Conservation (phyloP, 768 basidiomycete genomes). For the Jaapia argillacea region DNA sequence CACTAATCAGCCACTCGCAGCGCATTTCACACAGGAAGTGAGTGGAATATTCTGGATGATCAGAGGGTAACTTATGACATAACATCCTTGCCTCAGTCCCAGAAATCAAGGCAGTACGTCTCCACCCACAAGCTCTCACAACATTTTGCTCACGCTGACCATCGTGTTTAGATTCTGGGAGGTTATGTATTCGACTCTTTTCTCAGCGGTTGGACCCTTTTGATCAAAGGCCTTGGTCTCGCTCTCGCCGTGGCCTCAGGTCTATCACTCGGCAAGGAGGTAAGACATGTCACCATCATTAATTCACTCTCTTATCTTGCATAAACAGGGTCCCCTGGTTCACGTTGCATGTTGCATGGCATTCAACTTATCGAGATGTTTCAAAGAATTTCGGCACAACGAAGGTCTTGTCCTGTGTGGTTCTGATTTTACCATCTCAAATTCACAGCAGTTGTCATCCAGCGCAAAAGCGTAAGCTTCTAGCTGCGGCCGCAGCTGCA, state of each 20-base stretch:
- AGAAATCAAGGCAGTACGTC: constrained; percentile 65
- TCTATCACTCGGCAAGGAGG: constrained; percentile 79
- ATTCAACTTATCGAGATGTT: constrained; percentile 53
- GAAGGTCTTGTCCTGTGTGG: constrained; percentile 40
- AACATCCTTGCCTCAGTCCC: constrained; percentile 36
- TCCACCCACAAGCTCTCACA: neutral
- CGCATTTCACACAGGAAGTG: constrained; percentile 76
- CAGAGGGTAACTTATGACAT: neutral
- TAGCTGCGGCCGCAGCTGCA: constrained; percentile 78
- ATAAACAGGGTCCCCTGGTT: constrained; percentile 61
- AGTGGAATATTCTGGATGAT: constrained; percentile 24
- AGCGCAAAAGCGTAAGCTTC: constrained; percentile 75
- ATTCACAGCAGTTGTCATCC: neutral
- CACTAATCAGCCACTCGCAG: constrained; percentile 20
- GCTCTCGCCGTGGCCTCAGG: constrained; percentile 82
- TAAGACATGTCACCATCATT: constrained; percentile 17
- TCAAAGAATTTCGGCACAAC: constrained; percentile 64
- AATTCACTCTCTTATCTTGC: constrained; percentile 5
- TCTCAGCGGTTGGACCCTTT: constrained; percentile 76
- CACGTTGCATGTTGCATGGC: constrained; percentile 82
- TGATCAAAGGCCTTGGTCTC: constrained; percentile 78
- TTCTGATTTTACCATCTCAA: neutral
- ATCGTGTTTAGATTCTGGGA: constrained; percentile 47
- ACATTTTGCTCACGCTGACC: neutral
- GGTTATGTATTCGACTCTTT: constrained; percentile 85